Conservation (phyloP, 164 flowering plant genomes). For the Pachysandra terminalis region DNA sequence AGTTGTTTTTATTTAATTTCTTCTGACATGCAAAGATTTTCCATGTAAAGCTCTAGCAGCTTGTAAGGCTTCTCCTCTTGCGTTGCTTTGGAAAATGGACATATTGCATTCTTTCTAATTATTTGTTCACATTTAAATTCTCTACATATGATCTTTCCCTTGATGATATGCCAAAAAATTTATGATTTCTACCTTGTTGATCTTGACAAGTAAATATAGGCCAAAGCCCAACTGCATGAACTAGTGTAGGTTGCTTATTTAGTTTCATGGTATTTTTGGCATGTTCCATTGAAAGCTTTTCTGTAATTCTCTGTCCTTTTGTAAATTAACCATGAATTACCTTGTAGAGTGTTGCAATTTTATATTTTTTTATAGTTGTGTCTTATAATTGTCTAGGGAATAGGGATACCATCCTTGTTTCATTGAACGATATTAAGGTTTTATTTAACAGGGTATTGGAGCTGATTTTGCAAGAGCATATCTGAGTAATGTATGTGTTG, state of each 20-base stretch:
- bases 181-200: background rate
- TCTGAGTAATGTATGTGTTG: constrained; percentile 91
- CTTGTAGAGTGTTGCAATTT: background rate
- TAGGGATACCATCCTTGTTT: background rate
- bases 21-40: background rate
- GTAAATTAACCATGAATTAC: background rate
- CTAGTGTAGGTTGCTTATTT: background rate
- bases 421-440: background rate
- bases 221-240: background rate
- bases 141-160: too few relatives aligned
- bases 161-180: background rate
- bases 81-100: background rate
- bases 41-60: too few relatives aligned
- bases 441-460: constrained; percentile 58
- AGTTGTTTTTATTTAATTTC: background rate
- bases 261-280: background rate
- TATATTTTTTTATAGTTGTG: background rate
- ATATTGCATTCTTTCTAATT: too few relatives aligned
- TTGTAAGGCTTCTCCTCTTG: background rate
- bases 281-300: background rate
- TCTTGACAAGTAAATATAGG: background rate
- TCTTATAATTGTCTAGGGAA: background rate
- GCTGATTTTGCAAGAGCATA: constrained; percentile 85
- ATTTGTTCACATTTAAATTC: too few relatives aligned
- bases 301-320: too few relatives aligned